Evolutionary conservation across 345 rosid genomes (phyloP), one percentile per base, ranked within the genome.

Genomic region (Rhodamnia argentea): DNA sequence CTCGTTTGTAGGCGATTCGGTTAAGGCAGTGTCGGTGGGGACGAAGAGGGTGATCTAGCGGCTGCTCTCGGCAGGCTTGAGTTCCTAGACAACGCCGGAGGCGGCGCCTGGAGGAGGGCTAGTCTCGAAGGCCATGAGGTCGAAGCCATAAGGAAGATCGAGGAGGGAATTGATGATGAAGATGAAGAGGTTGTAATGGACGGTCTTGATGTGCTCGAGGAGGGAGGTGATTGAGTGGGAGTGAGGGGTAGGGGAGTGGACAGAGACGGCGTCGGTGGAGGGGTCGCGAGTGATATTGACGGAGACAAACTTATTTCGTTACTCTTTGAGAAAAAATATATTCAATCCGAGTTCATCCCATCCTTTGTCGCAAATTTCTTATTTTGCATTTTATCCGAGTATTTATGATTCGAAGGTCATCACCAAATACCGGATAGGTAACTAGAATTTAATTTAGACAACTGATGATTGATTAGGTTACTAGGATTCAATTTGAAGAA

Each of bases 1-100:
- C 3, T 89, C 90, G 27, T 91, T 92, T 13, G 85, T 85, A 1
- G 98, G 94, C 27, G 94, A 96, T 91, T 95, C 95, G 37, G 52
- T 87, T 82, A 95, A 96, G 2, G 99, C 98, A 0, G 58, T 50
- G 55, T 94, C 99, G 0, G 94, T 94, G 2, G 99, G 98, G 78
- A 96, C 95, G 29, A 97, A 97, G 1, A 97, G 94, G 1, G 98
- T 96, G 84, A 96, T 94, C 42, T 97, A 50, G 52, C 99, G 96
- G 29, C 99, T 95, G 7, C 92, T 94, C 82, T 96, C 98, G 81
- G 93, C 96, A 37, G 89, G 91, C 86, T 96, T 96, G 85, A 97
- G 93, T 53, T 93, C 95, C 4, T 87, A 88, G 18, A 93, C 95
- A 4, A 97, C 95, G 5, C 98, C 96, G 22, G 98, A 96, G 3